Evolutionary conservation across 495 filamentous ascomycete genomes (phyloP), one percentile per base, ranked within the genome.

Genomic region (Aspergillus ellipticus): DNA sequence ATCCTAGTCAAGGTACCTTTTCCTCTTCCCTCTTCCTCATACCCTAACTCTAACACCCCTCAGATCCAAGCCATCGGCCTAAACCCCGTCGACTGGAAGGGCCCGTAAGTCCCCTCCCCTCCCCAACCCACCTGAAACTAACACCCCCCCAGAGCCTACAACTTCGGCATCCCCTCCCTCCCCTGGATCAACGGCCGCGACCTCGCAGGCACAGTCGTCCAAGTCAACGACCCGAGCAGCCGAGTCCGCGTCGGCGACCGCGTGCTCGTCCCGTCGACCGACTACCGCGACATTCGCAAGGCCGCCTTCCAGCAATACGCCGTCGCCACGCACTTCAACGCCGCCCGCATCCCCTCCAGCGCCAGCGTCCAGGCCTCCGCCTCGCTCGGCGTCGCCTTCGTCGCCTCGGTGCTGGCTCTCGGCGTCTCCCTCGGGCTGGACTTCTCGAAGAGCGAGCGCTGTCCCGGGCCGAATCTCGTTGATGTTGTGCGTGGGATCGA

Each of bases 71-170:
- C 79, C 8, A 80, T 88, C 67, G 86, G 85, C 3, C 67, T 89
- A 49, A 89, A 88, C 66, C 86, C 85, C 3, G 80, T 88, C 46
- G 86, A 89, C 65, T 89, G 86, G 86, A 89, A 89, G 71, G 81
- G 77, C 60, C 83, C 83, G 84, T 86, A 74, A 31, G 77, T 76
- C 29, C 21, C 37, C 39, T 55, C 41, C 22, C 42, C 31, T 35
- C 15, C 42, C 1, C 45, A n/a, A n/a, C 29, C 42, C 16, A 39
- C 41, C 22, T 41, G 22, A 4, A 7, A 51, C 52, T 62, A 42
- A 67, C 55, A 21, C 1, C 8, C 26, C 1, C 6, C 4, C 26
- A 66, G 82, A 11, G 85, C 85, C 52, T 88, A 81, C 61, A 83
- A 84, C 61, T 89, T 86, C 59, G 83, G 83, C 20, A 75, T 87